Evolutionary conservation across 352 stramenopile genomes (phyloP).

Genomic region (Blastocystis sp.): DNA sequence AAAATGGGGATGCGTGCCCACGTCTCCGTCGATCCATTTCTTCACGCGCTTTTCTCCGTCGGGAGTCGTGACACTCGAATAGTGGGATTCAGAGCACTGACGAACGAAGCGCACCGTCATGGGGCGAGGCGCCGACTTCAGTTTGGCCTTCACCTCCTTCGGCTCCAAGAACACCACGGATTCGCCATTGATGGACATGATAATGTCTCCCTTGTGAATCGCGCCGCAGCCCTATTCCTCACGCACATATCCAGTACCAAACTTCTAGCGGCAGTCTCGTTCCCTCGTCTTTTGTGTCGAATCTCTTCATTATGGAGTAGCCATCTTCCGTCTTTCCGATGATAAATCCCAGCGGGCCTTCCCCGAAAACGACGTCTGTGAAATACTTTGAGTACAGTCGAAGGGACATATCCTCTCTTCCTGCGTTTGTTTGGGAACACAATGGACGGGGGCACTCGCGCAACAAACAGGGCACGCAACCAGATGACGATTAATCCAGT

Average conservation of each 20-base stretch:
- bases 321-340: slow-evolving; percentile 47
- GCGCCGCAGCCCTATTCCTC: neutral
- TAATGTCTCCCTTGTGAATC: slow-evolving; percentile 48
- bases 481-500: slow-evolving; percentile 25
- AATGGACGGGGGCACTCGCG: neutral
- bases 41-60: slow-evolving; percentile 17
- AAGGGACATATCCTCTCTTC: neutral
- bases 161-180: slow-evolving; percentile 23
- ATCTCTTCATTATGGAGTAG: slow-evolving; percentile 29
- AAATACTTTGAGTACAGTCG: slow-evolving; percentile 51
- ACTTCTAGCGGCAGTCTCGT: slow-evolving; percentile 44
- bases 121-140: slow-evolving; percentile 32
- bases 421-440: neutral
- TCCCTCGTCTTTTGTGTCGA: slow-evolving; percentile 62
- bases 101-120: slow-evolving; percentile 50
- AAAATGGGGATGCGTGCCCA: neutral
- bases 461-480: neutral
- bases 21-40: slow-evolving; percentile 28
- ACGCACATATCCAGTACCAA: neutral
- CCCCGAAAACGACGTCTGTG: slow-evolving; percentile 44
- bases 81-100: slow-evolving; percentile 8
- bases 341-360: slow-evolving; percentile 36
- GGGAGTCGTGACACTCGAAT: neutral
- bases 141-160: slow-evolving; percentile 64
- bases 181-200: slow-evolving; percentile 60